A percentile compares a stretch with the other conserved stretches of the same genome.
Conservation (phyloP, 1,284 basidiomycete species). For the Chondrostereum purpureum region DNA sequence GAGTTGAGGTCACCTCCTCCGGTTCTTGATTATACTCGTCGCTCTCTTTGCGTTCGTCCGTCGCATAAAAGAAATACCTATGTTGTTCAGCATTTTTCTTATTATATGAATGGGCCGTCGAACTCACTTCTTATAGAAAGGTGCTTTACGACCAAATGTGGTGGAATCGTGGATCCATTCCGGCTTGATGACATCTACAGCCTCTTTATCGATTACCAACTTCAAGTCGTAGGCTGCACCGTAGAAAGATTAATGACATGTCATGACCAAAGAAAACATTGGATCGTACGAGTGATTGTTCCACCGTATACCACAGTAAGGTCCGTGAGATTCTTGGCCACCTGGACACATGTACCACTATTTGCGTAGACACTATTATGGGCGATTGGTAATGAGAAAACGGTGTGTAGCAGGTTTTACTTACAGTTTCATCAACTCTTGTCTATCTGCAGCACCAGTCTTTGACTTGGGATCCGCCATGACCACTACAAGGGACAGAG, state of each 20-base stretch:
- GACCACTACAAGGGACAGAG: conserved; percentile 57
- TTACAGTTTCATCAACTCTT: conserved; percentile 57
- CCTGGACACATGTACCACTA: conserved; percentile 70
- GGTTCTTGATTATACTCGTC: conserved; percentile 37
- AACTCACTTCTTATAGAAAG: conserved; percentile 62
- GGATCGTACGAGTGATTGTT: conserved; percentile 51
- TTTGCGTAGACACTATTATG: conserved; percentile 61
- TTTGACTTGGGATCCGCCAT: conserved; percentile 69
- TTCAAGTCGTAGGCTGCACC: conserved; percentile 59
- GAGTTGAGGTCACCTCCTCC: conserved; percentile 23
- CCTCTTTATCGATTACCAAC: conserved; percentile 55
- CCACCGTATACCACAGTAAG: conserved; percentile 64
- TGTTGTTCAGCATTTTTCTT: background rate
- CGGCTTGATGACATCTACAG: conserved; percentile 69
- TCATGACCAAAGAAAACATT: background rate
- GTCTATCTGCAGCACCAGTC: conserved; percentile 63
- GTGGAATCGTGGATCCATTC: conserved; percentile 81
- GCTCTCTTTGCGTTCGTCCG: conserved; percentile 30
- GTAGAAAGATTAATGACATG: background rate
- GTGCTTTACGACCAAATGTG: conserved; percentile 42
- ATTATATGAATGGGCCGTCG: too few species aligned
- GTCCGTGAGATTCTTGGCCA: conserved; percentile 42
- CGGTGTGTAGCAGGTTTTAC: conserved; percentile 19
- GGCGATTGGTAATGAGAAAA: conserved; percentile 2
- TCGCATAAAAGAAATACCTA: conserved; percentile 75